phyloP scores from a whole-genome alignment of 495 filamentous ascomycete species.

The Gamarada debralockiae region DNA sequence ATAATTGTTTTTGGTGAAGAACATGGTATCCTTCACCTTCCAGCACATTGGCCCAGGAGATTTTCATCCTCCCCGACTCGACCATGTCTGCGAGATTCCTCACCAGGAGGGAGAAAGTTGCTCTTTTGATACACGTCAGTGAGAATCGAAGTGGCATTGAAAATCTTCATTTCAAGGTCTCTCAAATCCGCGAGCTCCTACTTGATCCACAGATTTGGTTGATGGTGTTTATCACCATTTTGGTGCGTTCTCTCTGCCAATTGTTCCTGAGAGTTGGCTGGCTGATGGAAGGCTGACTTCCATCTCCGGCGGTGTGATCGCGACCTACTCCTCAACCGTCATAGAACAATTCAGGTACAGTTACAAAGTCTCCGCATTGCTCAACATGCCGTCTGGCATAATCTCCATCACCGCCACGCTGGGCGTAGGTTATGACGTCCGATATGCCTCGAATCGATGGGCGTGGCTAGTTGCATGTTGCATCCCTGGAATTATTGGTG shows the following conservation, averaged over 20 bases:
- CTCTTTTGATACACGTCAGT: conserved; percentile 59
- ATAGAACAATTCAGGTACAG: conserved; percentile 53
- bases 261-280: too few species aligned
- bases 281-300: conserved; percentile 43
- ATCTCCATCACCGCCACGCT: conserved; percentile 56
- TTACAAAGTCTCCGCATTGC: conserved; percentile 54
- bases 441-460: conserved; percentile 23
- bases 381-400: conserved; percentile 59
- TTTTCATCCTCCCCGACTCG: conserved; percentile 64
- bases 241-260: conserved; percentile 22
- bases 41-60: too few species aligned
- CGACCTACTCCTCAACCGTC: conserved; percentile 64
- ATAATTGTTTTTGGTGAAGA: conserved; percentile 66
- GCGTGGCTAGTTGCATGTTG: conserved; percentile 28
- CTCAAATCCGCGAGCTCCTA: conserved; percentile 56
- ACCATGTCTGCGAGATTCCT: conserved; percentile 62
- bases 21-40: too few species aligned
- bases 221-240: conserved; percentile 21
- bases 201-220: conserved; percentile 53
- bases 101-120: conserved; percentile 50
- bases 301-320: conserved; percentile 47
- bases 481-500: conserved; percentile 42
- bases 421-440: conserved; percentile 25
- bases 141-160: conserved; percentile 65
- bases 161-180: conserved; percentile 63